Conservation (phyloP, 2,329 filamentous ascomycete genomes). For the Endocalyx cinctus region DNA sequence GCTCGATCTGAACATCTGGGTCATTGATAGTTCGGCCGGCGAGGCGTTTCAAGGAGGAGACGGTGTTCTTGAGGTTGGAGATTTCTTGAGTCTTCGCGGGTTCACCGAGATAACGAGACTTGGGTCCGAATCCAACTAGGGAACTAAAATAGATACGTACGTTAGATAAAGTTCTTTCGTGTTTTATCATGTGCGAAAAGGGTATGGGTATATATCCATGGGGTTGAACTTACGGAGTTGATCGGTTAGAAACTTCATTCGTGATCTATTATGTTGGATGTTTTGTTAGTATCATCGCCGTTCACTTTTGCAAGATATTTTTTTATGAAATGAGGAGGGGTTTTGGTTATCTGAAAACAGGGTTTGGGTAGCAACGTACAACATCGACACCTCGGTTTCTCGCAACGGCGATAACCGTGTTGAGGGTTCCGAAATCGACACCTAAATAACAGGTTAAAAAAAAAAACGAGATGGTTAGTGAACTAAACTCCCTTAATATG, state of each 20-base stretch:
- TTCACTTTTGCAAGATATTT: slow-evolving; percentile 13
- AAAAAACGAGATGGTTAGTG: no score
- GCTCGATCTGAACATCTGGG: slow-evolving; percentile 89
- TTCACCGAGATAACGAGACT: slow-evolving; percentile 91
- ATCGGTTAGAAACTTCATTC: slow-evolving; percentile 98
- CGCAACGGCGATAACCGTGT: slow-evolving; percentile 95
- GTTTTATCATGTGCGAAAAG: no score
- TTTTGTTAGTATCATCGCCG: background rate
- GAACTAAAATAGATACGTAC: slow-evolving; percentile 52
- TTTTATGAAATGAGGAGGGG: no score
- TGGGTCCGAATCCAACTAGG: slow-evolving; percentile 90
- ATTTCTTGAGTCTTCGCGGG: slow-evolving; percentile 97
- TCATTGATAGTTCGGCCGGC: slow-evolving; percentile 82
- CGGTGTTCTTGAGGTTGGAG: slow-evolving; percentile 99
- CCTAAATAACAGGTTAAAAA: slow-evolving; percentile 45
- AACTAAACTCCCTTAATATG: no score
- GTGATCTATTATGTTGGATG: no score
- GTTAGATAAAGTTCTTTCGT: slow-evolving; percentile 1
- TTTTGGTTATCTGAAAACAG: no score
- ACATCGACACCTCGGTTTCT: slow-evolving; percentile 99
- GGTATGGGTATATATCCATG: slow-evolving; percentile 7
- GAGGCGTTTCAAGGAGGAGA: slow-evolving; percentile 87
- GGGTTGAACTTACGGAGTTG: slow-evolving; percentile 76
- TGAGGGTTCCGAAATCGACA: slow-evolving; percentile 93
- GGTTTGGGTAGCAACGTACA: slow-evolving; percentile 56